These are phyloP conservation scores for Pythium volutum DNA, from an alignment of 352 stramenopile species.

Conservation along the genomic window DNA sequence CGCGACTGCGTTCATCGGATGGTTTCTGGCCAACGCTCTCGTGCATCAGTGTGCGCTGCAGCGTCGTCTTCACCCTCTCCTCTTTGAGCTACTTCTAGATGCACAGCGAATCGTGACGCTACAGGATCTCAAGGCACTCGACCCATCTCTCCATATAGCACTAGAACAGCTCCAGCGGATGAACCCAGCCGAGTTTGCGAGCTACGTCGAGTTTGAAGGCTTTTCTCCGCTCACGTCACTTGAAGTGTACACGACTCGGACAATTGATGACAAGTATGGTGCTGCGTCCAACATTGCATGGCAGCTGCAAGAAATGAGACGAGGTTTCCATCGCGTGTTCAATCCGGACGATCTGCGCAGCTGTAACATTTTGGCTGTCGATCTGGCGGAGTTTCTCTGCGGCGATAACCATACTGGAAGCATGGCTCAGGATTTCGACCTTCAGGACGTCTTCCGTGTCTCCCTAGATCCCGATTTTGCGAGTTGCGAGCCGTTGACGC, in stretches of 20 bases:
- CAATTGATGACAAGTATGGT: constrained; percentile 51
- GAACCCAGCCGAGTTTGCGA: constrained; percentile 43
- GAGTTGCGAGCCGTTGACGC: constrained; percentile 33
- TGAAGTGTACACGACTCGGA: constrained; percentile 46
- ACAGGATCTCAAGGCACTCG: constrained; percentile 44
- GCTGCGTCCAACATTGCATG: constrained; percentile 37
- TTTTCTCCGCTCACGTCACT: constrained; percentile 30
- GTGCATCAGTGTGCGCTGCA: constrained; percentile 33
- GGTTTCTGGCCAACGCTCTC: constrained; percentile 58
- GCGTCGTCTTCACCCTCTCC: constrained; percentile 37
- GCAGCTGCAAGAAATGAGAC: constrained; percentile 44
- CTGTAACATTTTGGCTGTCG: constrained; percentile 12
- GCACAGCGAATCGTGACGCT: constrained; percentile 30
- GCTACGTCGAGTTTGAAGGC: constrained; percentile 58
- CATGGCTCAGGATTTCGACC: constrained; percentile 32
- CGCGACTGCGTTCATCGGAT: constrained; percentile 47
- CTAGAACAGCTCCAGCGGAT: constrained; percentile 50
- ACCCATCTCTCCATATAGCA: constrained; percentile 40
- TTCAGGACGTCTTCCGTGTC: constrained; percentile 52
- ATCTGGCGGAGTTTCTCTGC: constrained; percentile 42
- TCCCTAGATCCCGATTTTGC: constrained; percentile 59
- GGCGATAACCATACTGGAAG: constrained; percentile 2
- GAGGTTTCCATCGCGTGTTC: constrained; percentile 47
- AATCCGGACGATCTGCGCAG: constrained; percentile 16
- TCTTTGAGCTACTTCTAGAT: constrained; percentile 53